Conservation (phyloP, 176 grass and related monocot genomes). For the Phragmites australis region DNA sequence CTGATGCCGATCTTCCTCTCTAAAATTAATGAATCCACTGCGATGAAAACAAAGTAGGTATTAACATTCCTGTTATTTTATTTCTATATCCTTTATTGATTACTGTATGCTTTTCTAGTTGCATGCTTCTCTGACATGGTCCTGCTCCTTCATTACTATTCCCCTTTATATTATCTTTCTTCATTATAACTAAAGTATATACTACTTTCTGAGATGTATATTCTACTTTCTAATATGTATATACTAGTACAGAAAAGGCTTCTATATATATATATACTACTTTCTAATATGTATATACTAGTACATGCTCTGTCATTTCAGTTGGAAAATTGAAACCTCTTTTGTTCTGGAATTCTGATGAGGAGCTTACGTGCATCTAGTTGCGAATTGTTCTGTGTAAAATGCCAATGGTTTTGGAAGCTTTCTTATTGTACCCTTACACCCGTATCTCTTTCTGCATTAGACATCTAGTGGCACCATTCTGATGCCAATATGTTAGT, state of each 20-base stretch:
- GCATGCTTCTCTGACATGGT: constrained; percentile 16
- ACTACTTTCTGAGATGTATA: too few relatives aligned
- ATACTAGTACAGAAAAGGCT: too few relatives aligned
- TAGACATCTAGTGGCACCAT: constrained; percentile 6
- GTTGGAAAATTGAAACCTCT: constrained; percentile 4
- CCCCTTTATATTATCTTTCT: constrained; percentile 18
- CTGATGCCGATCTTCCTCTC: constrained; percentile 73
- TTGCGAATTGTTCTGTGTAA: background rate
- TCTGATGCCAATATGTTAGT: constrained; percentile 16
- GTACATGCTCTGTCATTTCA: background rate
- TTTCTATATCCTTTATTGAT: background rate
- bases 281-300: too few relatives aligned
- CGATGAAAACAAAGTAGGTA: constrained; percentile 50
- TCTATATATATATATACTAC: too few relatives aligned
- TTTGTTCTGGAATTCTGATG: background rate
- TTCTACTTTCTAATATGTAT: too few relatives aligned
- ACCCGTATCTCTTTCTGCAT: background rate
- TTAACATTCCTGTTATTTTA: constrained; percentile 23
- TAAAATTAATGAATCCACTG: constrained; percentile 68
- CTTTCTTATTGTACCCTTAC: background rate
- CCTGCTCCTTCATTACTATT: constrained; percentile 1
- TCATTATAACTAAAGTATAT: background rate
- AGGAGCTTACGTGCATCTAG: background rate
- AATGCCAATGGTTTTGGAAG: constrained; percentile 2
- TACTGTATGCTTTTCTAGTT: constrained; percentile 3